A percentile compares a stretch with the other conserved stretches of the same genome.
Conservation (phyloP, 2,329 filamentous ascomycete genomes). For the Mycocentrospora acerina region DNA sequence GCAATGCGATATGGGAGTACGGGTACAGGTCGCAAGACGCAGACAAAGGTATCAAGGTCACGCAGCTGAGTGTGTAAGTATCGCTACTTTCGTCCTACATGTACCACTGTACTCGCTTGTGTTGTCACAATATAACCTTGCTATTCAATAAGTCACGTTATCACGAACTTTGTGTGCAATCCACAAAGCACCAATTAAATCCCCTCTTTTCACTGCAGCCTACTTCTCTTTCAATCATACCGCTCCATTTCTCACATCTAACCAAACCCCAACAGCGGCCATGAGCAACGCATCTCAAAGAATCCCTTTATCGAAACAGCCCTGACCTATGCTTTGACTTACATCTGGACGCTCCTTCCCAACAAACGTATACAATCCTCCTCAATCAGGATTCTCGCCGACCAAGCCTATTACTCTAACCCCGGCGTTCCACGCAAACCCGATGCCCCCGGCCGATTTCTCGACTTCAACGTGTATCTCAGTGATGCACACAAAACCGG, state of each 20-base stretch:
- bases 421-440: slow-evolving; percentile 22
- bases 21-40: slow-evolving; percentile 69
- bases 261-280: slow-evolving; percentile 25
- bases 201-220: no score
- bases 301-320: slow-evolving; percentile 95
- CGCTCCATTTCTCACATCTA: slow-evolving; percentile 1
- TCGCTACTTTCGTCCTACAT: neutral
- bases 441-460: slow-evolving; percentile 59
- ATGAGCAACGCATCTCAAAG: slow-evolving; percentile 47
- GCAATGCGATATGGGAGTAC: slow-evolving; percentile 85
- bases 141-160: no score
- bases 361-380: slow-evolving; percentile 63
- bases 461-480: slow-evolving; percentile 74
- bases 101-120: neutral
- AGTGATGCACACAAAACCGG: slow-evolving; percentile 89
- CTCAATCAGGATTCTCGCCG: slow-evolving; percentile 83
- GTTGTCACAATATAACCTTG: no score
- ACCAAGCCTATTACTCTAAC: slow-evolving; percentile 92
- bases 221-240: neutral
- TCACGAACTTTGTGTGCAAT: no score
- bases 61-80: slow-evolving; percentile 76
- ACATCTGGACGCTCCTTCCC: slow-evolving; percentile 60
- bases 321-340: slow-evolving; percentile 82
- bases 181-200: no score
- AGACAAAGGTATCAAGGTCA: slow-evolving; percentile 77